Conservation (phyloP, 106 monocot species). For the Acorus calamus region DNA sequence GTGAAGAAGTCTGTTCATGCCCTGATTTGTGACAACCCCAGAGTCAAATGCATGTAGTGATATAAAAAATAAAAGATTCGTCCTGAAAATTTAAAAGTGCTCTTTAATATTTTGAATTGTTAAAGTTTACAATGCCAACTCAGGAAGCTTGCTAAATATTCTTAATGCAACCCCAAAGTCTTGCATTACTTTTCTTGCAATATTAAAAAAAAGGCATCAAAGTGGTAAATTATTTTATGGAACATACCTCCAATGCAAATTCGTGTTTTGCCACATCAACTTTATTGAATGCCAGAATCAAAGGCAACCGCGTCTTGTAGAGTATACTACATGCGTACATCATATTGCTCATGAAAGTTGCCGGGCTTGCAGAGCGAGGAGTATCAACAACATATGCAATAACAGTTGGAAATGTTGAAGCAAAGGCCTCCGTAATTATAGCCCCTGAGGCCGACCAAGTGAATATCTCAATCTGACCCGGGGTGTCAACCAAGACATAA, state of each 20-base stretch:
- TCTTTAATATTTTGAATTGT: no score
- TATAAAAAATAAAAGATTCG: no score
- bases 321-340: conserved; percentile 98
- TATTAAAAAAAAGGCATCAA: neutral
- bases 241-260: conserved; percentile 80
- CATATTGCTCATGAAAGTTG: conserved; percentile 99
- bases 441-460: conserved; percentile 99
- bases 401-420: conserved; percentile 92
- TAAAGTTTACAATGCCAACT: no score
- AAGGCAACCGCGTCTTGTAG: conserved; percentile 87
- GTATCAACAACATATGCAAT: conserved; percentile 94
- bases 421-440: conserved; percentile 92
- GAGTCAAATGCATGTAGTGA: no score
- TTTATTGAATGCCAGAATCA: conserved; percentile 87
- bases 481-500: conserved; percentile 93
- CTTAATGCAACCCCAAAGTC: no score
- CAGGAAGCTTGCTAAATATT: no score
- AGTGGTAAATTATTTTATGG: neutral
- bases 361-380: conserved; percentile 70
- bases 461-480: conserved; percentile 97
- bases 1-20: no score
- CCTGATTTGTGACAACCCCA: no score
- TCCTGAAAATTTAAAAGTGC: no score
- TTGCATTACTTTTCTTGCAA: no score
- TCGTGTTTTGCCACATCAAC: conserved; percentile 93